Evolutionary conservation across 495 filamentous ascomycete species (phyloP).

Genomic region (Neurospora sp.): DNA sequence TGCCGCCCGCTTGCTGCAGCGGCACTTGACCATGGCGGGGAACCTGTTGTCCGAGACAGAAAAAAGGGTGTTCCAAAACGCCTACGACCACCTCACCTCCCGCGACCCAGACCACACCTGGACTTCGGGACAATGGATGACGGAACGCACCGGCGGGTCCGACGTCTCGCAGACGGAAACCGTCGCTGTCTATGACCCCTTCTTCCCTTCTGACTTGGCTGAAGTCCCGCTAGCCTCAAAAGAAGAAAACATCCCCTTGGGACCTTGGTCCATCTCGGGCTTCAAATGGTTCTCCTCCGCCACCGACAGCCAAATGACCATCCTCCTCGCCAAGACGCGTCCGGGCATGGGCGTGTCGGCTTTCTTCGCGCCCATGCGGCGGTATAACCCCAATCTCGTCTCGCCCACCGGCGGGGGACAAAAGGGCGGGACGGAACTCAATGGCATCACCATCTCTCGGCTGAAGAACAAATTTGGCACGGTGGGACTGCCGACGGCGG

Average conservation of each 20-base stretch:
- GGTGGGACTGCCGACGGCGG: constrained; percentile 57
- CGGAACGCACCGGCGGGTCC: constrained; percentile 63
- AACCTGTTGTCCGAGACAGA: constrained; percentile 15
- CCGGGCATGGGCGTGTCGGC: constrained; percentile 44
- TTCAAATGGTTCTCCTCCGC: constrained; percentile 75
- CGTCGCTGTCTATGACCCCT: constrained; percentile 28
- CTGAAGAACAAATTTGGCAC: constrained; percentile 66
- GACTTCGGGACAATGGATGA: constrained; percentile 85
- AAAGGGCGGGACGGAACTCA: constrained; percentile 42
- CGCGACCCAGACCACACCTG: constrained; percentile 49
- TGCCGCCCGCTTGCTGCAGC: constrained; percentile 50
- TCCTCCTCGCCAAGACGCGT: constrained; percentile 58
- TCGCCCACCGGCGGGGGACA: constrained; percentile 7
- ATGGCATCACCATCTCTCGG: constrained; percentile 57
- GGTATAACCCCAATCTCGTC: constrained; percentile 25
- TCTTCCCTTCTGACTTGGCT: constrained; percentile 3
- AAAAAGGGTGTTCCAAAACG: constrained; percentile 36
- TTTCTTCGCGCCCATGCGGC: constrained; percentile 57
- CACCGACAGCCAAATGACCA: constrained; percentile 58
- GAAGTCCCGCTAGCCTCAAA: constrained; percentile 7
- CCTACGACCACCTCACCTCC: constrained; percentile 40
- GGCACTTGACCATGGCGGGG: constrained; percentile 30
- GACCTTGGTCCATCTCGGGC: constrained; percentile 52
- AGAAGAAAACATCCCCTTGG: constrained; percentile 35
- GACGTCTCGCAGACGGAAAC: constrained; percentile 68